Evolutionary conservation across 768 basidiomycete genomes (phyloP), one percentile per base, ranked within the genome.

Genomic region (Boletus subcaerulescens): DNA sequence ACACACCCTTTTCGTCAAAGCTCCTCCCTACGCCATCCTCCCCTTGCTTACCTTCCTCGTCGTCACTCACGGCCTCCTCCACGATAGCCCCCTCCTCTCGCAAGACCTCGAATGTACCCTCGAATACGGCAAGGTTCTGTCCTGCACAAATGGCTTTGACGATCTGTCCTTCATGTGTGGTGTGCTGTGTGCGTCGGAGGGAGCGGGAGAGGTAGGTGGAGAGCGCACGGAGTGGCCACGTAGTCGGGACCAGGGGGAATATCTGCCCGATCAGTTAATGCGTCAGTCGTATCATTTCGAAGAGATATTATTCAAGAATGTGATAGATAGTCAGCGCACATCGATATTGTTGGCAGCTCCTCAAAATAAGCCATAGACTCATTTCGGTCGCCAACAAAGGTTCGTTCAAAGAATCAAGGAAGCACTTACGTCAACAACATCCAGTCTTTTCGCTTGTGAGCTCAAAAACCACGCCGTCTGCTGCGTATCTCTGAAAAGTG

Each of bases 121-220:
- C 86, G 48, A 81, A 78, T 22, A 85, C 85, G 55, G 84, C 82
- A 33, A 92, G 78, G 63, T 95, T 95, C 68, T 94, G 87, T 3
- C 86, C 89, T 10, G 83, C 79, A 59, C 83, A 82, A 53, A 96
- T 78, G 17, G 84, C 83, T 69, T 91, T 95, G 53, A 94, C 69
- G 48, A 96, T 86, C 65, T 83, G 79, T 7, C 82, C 83, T 67
- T 93, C 88, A 44, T 86, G 84, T 20, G 74, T 71, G 13, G 77
- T 73, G 63, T 96, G 93, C 22, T 92, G 71, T 10, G 84, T 82
- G 59, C 89, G 78, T 22, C 91, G 81, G 55, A 93, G 81, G 4
- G 91, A 91, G 15, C 91, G 85, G 5, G 83, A 73, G 26, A 96
- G 75, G 76, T 96, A 94, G 5, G 86, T 82, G 0, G 90, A 83